Conservation (phyloP, 768 basidiomycete species). For the Leccinum incarnatum region DNA sequence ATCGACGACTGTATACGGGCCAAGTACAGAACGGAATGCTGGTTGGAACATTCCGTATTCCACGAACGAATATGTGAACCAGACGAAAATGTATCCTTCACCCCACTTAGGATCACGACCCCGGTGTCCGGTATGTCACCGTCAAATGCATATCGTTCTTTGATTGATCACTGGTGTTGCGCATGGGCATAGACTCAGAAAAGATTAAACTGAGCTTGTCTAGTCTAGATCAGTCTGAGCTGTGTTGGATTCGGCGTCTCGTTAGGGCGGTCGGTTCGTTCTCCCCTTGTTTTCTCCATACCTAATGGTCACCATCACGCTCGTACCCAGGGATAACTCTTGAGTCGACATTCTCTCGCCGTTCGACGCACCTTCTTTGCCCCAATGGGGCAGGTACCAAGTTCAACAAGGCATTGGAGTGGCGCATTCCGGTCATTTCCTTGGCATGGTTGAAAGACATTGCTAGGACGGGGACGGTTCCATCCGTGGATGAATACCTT, state of each 20-base stretch:
- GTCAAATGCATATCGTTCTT: neutral
- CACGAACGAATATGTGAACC: constrained; percentile 67
- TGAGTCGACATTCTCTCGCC: constrained; percentile 57
- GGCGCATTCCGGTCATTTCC: constrained; percentile 72
- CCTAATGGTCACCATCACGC: neutral
- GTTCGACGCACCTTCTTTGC: constrained; percentile 80
- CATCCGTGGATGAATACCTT: constrained; percentile 33
- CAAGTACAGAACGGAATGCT: constrained; percentile 87
- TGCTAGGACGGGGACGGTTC: constrained; percentile 50
- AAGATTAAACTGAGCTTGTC: constrained; percentile 46
- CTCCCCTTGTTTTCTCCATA: neutral
- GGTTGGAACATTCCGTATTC: constrained; percentile 85
- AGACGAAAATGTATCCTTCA: constrained; percentile 68
- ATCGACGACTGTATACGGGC: constrained; percentile 40
- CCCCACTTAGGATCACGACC: constrained; percentile 54
- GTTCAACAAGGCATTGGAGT: constrained; percentile 73
- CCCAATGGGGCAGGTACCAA: constrained; percentile 69
- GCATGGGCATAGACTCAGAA: constrained; percentile 47
- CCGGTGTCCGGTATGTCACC: constrained; percentile 55
- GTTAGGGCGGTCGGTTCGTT: constrained; percentile 23
- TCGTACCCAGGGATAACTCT: constrained; percentile 47
- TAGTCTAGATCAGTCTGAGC: constrained; percentile 69
- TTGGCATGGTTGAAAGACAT: constrained; percentile 69
- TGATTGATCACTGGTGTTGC: neutral
- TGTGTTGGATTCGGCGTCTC: constrained; percentile 51